Evolutionary conservation across 805 yeast genomes (phyloP), one percentile per base, ranked within the genome.

Genomic region (Candida anglica): DNA sequence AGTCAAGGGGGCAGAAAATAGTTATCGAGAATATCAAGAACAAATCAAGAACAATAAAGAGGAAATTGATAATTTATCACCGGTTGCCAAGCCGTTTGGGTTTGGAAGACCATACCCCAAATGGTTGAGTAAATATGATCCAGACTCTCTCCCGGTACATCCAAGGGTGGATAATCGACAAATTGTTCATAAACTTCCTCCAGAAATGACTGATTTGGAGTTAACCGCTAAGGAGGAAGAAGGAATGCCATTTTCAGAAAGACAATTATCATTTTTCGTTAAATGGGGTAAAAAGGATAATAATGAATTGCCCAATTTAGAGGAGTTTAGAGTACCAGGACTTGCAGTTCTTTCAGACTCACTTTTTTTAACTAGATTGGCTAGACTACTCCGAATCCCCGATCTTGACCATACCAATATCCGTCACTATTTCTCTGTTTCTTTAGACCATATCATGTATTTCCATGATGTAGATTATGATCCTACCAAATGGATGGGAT

Each of bases 381-480:
- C 74, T 43, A 67, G 81, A 38, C 58, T 73, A 34, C 69, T 77
- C 35, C 52, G 65, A 4, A 33, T 73, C 33, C 53, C 69, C 27
- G 69, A 34, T 15, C 43, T 50, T 14, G 50, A 54, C 37, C 35
- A 47, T 28, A 32, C 34, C 14, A 42, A 51, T 11, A 29, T 39
- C 15, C 43, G 46, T 11, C 57, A 54, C 31, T 67, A 65, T 23
- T 69, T 75, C 41, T 71, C 78, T 11, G 80, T 78, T 3, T 76
- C 84, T 15, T 53, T 82, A 41, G 88, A 81, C 43, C 88, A 82
- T 48, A 58, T 78, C 0, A 69, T 84, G 20, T 79, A 79, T 52
- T 79, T 82, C 60, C 86, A 80, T 48, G 73, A 68, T 58, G 56
- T 58, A 13, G 76, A 71, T 35, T 66, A 76, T 38, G 59, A 66